Base-by-base conservation (phyloP, 75 land plant species). In the Pinus taeda region DNA sequence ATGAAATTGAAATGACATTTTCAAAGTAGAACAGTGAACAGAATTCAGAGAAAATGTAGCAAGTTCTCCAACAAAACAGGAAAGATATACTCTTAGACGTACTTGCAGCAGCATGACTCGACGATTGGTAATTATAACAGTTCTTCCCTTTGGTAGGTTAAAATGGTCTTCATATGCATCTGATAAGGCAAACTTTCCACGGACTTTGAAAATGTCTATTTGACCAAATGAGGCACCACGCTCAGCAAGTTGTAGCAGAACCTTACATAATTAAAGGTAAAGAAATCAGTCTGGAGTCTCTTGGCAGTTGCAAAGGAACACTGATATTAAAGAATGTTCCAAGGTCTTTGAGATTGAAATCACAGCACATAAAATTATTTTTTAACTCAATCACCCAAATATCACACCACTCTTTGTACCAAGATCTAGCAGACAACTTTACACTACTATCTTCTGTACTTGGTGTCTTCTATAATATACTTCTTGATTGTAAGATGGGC, bases 151-250 rank as follows among this genome's bases (percentile, higher is more conserved):
- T 9, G 98, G 98, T 77, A 97, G 92, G 71, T 86, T 71, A 78
- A 90, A 95, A 71, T 97, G 99, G 73, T 92, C 93, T 79, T 97
- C 99, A 85, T 97, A 97, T n/a, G 98, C 95, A 95, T 97, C 99
- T 69, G 99, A 85, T 53, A 90, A 75, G 12, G 99, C 99, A 87
- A 97, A 97, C 81, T 97, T 97, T 55, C 98, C 99, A 71, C 99
- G 88, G 37, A 97, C 90, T 84, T 91, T 89, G 77, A 97, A 97
- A n/a, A 97, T 78, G 79, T 97, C 99, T 69, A 95, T 89, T 77
- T 96, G 99, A 45, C 98, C 93, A 78, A 97, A 88, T 57, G 95
- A 88, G 49, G 98, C 78, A 37, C 99, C 95, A 49, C 85, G 81
- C 83, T 97, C 94, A 65, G 99, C 99, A 58, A 97, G 79, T 77